Evolutionary conservation across 345 rosid genomes (phyloP), one percentile per base, ranked within the genome.

Genomic region (Bruguiera parviflora): DNA sequence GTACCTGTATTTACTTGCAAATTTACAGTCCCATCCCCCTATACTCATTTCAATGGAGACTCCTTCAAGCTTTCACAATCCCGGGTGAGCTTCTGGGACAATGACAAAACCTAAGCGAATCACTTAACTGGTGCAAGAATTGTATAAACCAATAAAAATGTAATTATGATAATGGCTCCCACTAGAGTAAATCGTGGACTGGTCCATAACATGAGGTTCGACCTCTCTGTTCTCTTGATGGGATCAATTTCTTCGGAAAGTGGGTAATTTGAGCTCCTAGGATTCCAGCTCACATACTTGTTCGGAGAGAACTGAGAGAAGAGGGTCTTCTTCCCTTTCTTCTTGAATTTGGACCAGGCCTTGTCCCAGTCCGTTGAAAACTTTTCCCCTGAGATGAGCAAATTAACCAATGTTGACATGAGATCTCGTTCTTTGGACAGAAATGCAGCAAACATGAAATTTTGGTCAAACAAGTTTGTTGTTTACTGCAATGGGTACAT

Each of bases 241-340:
- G 98, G 98, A 84, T 94, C 98, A 0, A 89, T 87, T 74, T 91
- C 97, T 75, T 94, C 98, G 15, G 97, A 94, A 47, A 84, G 78
- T 0, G 97, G 96, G 79, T 82, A 91, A 68, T 89, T 76, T 28
- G 97, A 89, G 65, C 76, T 85, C 69, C 62, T 86, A 6, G 97
- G 97, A 71, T 94, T 91, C 98, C 97, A 91, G 18, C 78, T 89
- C 78, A 94, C 98, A 64, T 94, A 94, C 76, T 94, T 94, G 78
- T 89, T 55, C 0, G 88, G 86, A 10, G 84, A 84, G 75, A 91
- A 94, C 61, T 73, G 75, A 0, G 97, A 84, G 71, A 89, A 85
- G 31, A 88, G 52, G 10, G 85, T 69, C 63, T 88, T 91, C 75
- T 92, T 94, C 73, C 97, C 95, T 55, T 79, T 87, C 72, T 88